Evolutionary conservation across 2,329 filamentous ascomycete genomes (phyloP), one percentile per base, ranked within the genome.

Genomic region (Calonectria fujianensis): DNA sequence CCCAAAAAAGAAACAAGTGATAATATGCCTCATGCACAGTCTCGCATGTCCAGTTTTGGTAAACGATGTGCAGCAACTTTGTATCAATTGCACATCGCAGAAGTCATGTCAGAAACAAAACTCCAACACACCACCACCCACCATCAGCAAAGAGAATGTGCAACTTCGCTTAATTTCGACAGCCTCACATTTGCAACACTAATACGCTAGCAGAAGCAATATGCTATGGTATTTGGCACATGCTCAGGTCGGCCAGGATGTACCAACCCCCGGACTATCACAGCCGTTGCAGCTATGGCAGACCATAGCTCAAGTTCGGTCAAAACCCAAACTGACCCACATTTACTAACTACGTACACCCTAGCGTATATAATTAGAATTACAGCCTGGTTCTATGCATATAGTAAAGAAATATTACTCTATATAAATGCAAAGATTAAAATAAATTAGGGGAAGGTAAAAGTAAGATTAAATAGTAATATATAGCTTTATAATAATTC

Each of bases 101-200:
- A 18, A 29, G 51, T n/a, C 5, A 61, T 37, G 11, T 7, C 20
- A n/a, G 39, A 61, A 61, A 61, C 32, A 61, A 61, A 61, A 16
- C 13, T 24, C 16, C 5, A 11, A 16, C 54, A 61, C 54, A 35
- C 54, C 54, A 35, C 54, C 54, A 59, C 29, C 31, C 20, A 35
- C 18, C 54, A 59, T n/a, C 13, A 32, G 20, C 31, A 32, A 8
- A 10, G 20, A 31, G 20, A 61, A 61, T 61, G 54, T 61, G 54
- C 54, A 61, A 61, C 54, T 39, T 61, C 54, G 54, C 54, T 61
- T 61, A 61, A 32, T 29, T 39, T 61, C 54, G n/a, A 20, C 35
- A 61, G 32, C 54, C 31, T 61, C 54, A 61, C 14, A 27, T n/a
- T 39, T 13, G n/a, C n/a, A 37, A 16, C 18, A 9, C 35, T 24